Percentiles rank a stretch among this genome's conserved stretches.
These are phyloP conservation scores for Anisodus acutangulus DNA, from an alignment of 257 asterid species.

Conservation along the genomic window DNA sequence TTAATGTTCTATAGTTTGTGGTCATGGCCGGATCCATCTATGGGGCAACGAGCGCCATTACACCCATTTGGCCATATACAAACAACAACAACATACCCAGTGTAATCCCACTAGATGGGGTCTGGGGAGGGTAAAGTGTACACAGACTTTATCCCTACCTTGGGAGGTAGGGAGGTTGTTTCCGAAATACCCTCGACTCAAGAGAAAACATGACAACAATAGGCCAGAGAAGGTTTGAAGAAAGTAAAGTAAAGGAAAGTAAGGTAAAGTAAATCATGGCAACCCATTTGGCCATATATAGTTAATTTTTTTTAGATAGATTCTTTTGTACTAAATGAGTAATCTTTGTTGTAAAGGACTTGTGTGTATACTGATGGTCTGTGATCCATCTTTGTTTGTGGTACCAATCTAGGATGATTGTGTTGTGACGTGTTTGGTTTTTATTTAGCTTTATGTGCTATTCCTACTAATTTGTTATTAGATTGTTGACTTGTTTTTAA, in stretches of 20 bases:
- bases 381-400: neutral
- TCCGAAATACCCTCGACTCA: too few relatives aligned
- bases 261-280: too few relatives aligned
- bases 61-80: neutral
- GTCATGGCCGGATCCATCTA: neutral
- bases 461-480: neutral
- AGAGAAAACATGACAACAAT: too few relatives aligned
- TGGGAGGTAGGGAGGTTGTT: too few relatives aligned
- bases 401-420: constrained; percentile 20
- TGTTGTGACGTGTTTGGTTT: neutral
- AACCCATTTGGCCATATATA: neutral
- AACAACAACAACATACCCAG: too few relatives aligned
- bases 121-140: too few relatives aligned
- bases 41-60: neutral
- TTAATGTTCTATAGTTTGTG: neutral
- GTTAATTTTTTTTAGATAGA: neutral
- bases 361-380: neutral
- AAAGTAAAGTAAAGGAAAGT: too few relatives aligned
- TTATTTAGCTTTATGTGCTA: neutral
- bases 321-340: neutral
- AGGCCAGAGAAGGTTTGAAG: too few relatives aligned
- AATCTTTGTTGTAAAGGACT: neutral
- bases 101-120: too few relatives aligned
- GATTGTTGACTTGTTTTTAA: neutral
- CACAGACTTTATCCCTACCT: too few relatives aligned